Conservation (phyloP, 1,284 basidiomycete species). For the Papiliotrema flavescens region DNA sequence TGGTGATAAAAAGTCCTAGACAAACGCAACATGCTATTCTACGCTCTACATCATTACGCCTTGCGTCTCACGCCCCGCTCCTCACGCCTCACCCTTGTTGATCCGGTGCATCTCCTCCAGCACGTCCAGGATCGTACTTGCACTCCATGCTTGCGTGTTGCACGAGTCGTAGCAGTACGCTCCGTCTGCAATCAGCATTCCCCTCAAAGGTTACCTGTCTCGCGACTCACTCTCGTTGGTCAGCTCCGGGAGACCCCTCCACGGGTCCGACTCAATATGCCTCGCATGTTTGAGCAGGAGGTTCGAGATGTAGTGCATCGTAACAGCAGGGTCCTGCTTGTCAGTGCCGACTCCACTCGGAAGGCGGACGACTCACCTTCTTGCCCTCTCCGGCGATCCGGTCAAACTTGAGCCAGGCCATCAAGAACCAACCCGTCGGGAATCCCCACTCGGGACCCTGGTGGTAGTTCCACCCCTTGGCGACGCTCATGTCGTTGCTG, state of each 20-base stretch:
- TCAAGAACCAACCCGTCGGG: conserved; percentile 91
- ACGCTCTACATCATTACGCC: background rate
- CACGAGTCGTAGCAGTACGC: conserved; percentile 80
- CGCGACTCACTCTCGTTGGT: conserved; percentile 62
- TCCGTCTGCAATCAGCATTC: conserved; percentile 53
- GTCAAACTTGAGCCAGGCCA: conserved; percentile 86
- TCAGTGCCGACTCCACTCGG: background rate
- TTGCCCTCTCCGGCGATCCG: conserved; percentile 56
- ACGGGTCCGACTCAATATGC: conserved; percentile 73
- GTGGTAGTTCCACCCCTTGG: conserved; percentile 80
- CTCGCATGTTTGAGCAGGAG: conserved; percentile 65
- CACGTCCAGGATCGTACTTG: conserved; percentile 82
- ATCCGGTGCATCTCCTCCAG: conserved; percentile 64
- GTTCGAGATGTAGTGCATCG: conserved; percentile 72
- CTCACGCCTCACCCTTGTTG: conserved; percentile 12
- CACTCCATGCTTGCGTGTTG: conserved; percentile 87
- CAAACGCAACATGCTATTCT: background rate
- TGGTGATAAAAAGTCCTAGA: background rate
- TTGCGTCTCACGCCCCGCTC: background rate
- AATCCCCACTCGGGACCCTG: conserved; percentile 78
- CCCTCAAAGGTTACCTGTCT: background rate
- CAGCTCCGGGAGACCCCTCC: conserved; percentile 88
- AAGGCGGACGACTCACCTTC: conserved; percentile 54
- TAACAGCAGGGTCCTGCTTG: conserved; percentile 62
- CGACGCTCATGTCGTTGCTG: conserved; percentile 69